Evolutionary conservation across 352 stramenopile genomes (phyloP).

Genomic region (Globisporangium megalacanthum): DNA sequence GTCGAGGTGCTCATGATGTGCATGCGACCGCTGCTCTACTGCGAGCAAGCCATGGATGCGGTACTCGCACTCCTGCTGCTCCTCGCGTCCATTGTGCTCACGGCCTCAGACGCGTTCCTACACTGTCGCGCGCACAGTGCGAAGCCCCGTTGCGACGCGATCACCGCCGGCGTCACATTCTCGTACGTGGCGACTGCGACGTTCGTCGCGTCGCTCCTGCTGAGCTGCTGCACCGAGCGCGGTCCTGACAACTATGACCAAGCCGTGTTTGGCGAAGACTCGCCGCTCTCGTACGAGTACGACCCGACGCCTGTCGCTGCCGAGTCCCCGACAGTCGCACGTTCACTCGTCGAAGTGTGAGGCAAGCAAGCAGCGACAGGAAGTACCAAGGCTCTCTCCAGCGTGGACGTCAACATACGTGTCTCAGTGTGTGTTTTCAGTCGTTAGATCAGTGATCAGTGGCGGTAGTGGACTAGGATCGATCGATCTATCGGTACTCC

Average conservation of each 20-base stretch:
- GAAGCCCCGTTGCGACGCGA: slow-evolving; percentile 7
- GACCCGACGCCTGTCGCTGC: slow-evolving; percentile 8
- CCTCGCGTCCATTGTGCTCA: slow-evolving; percentile 13
- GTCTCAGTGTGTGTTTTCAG: no score
- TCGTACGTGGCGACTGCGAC: slow-evolving; percentile 6
- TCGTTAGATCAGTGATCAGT: neutral
- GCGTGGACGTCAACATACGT: neutral
- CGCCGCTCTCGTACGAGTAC: slow-evolving; percentile 13
- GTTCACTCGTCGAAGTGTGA: slow-evolving; percentile 8
- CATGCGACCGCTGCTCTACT: slow-evolving; percentile 14
- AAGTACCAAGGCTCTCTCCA: no score
- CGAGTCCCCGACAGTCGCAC: slow-evolving; percentile 1
- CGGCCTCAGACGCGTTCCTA: slow-evolving; percentile 3
- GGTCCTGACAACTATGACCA: slow-evolving; percentile 10
- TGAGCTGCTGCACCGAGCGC: slow-evolving; percentile 7
- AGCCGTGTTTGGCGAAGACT: slow-evolving; percentile 12
- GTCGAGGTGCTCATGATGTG: slow-evolving; percentile 12
- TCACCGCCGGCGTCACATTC: slow-evolving; percentile 5
- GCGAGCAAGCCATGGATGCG: slow-evolving; percentile 14
- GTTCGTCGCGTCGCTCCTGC: slow-evolving; percentile 7
- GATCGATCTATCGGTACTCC: neutral
- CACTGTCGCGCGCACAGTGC: slow-evolving; percentile 2
- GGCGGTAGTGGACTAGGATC: no score
- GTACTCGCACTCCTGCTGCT: slow-evolving; percentile 11
- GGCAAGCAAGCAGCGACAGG: no score